Conservation (phyloP, 768 basidiomycete genomes). For the Lyophyllum semitale region DNA sequence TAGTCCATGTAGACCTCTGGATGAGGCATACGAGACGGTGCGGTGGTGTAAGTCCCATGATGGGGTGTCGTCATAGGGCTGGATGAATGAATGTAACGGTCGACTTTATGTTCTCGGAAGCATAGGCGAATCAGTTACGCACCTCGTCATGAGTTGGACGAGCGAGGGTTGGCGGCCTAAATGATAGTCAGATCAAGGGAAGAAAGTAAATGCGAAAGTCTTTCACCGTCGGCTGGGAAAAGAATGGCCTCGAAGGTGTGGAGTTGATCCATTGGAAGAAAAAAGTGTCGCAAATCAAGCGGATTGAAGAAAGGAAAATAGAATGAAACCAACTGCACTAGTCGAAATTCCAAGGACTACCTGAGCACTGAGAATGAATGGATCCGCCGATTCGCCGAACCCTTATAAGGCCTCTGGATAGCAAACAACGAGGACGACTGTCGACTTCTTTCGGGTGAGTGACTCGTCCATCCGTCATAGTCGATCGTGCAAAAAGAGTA, state of each 20-base stretch:
- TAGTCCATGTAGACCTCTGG: conserved; percentile 88
- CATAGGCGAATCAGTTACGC: conserved; percentile 19
- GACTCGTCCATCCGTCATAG: conserved; percentile 17
- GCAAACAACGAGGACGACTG: conserved; percentile 44
- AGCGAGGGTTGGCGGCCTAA: conserved; percentile 70
- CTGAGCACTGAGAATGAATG: conserved; percentile 19
- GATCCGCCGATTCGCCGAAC: background rate
- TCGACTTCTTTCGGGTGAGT: conserved; percentile 25
- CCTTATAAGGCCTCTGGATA: conserved; percentile 23
- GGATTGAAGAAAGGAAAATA: conserved; percentile 19
- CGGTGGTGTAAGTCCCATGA: conserved; percentile 44
- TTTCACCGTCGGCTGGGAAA: conserved; percentile 69
- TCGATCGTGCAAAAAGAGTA: conserved; percentile 22
- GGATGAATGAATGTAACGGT: conserved; percentile 6
- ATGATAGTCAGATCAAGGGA: conserved; percentile 2
- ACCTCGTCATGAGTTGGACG: conserved; percentile 77
- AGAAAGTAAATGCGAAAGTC: background rate
- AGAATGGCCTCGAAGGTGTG: conserved; percentile 69
- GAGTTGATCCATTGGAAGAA: conserved; percentile 59
- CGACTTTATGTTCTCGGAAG: background rate
- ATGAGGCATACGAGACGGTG: conserved; percentile 70
- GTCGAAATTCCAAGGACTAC: conserved; percentile 12
- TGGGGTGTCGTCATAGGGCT: conserved; percentile 48
- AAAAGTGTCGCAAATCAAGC: background rate
- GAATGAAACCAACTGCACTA: conserved; percentile 9